A percentile compares a stretch with the other conserved stretches of the same genome.
phyloP scores from a whole-genome alignment of 2,329 filamentous ascomycete species.

The Fusarium marasasianum region DNA sequence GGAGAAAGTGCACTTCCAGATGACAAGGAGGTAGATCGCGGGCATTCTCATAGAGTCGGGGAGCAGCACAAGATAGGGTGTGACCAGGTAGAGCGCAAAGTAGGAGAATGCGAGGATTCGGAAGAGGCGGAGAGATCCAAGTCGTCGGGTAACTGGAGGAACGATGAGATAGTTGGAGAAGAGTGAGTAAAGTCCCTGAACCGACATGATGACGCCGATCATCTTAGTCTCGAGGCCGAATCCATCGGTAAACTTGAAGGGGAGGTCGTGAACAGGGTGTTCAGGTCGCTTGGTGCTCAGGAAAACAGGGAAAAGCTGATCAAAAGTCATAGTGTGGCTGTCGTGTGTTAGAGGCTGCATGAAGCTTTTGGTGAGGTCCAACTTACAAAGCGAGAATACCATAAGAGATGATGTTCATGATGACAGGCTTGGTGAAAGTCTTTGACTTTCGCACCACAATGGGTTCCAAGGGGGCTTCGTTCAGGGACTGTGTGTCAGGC shows the following conservation, averaged over 20 bases:
- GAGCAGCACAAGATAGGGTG: slow-evolving; percentile 88
- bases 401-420: slow-evolving; percentile 88
- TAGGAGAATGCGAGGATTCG: slow-evolving; percentile 83
- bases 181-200: slow-evolving; percentile 91
- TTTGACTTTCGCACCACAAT: slow-evolving; percentile 47
- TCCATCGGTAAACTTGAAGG: slow-evolving; percentile 89
- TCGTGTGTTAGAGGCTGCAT: slow-evolving; percentile 24
- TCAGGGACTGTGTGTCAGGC: slow-evolving; percentile 34
- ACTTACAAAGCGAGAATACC: slow-evolving; percentile 95
- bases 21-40: slow-evolving; percentile 79
- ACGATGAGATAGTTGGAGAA: slow-evolving; percentile 86
- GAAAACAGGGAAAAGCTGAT: slow-evolving; percentile 92
- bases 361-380: background rate
- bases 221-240: slow-evolving; percentile 84
- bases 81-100: slow-evolving; percentile 85
- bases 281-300: slow-evolving; percentile 73
- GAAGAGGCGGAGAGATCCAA: slow-evolving; percentile 85
- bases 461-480: slow-evolving; percentile 25
- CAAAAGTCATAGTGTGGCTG: slow-evolving; percentile 96
- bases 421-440: slow-evolving; percentile 84
- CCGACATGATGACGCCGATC: slow-evolving; percentile 87
- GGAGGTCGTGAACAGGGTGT: slow-evolving; percentile 67
- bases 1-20: slow-evolving; percentile 93
- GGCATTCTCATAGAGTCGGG: slow-evolving; percentile 76
- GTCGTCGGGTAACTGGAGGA: slow-evolving; percentile 75